phyloP scores from a whole-genome alignment of 2,329 filamentous ascomycete genomes.

The Hymenoscyphus salicellus region DNA sequence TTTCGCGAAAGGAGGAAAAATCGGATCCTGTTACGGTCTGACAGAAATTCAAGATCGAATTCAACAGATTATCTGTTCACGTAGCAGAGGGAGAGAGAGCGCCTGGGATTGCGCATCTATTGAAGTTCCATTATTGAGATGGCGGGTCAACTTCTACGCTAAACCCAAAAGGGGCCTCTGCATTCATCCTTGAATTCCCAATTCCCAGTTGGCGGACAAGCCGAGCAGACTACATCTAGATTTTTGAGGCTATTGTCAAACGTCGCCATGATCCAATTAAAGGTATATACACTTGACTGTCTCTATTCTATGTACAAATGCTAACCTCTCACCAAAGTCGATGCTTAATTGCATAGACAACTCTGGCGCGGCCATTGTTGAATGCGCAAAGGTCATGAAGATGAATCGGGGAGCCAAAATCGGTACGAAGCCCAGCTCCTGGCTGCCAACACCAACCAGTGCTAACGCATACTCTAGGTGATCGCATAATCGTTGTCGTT shows the following conservation, averaged over 20 bases:
- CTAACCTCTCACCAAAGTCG: conserved; percentile 53
- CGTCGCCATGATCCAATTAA: conserved; percentile 84
- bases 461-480: conserved; percentile 55
- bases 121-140: conserved; percentile 11
- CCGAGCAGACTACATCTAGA: conserved; percentile 7
- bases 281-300: conserved; percentile 48
- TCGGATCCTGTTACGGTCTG: conserved; percentile 24
- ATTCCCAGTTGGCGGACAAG: neutral
- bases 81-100: neutral
- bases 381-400: conserved; percentile 89
- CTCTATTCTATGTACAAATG: neutral
- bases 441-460: conserved; percentile 5
- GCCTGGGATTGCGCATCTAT: neutral
- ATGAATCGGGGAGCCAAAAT: conserved; percentile 87
- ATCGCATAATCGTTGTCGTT: conserved; percentile 94
- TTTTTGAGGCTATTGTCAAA: conserved; percentile 23
- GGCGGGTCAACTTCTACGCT: conserved; percentile 5
- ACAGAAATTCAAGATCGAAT: conserved; percentile 11
- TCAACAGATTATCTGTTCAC: neutral
- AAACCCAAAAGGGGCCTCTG: neutral
- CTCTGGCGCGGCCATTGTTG: conserved; percentile 93
- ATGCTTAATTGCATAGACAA: conserved; percentile 99
- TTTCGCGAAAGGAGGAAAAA: conserved; percentile 4
- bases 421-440: conserved; percentile 54
- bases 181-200: neutral